Evolutionary conservation across 176 grass and related monocot species (phyloP).

Genomic region (Cymbopogon citratus): DNA sequence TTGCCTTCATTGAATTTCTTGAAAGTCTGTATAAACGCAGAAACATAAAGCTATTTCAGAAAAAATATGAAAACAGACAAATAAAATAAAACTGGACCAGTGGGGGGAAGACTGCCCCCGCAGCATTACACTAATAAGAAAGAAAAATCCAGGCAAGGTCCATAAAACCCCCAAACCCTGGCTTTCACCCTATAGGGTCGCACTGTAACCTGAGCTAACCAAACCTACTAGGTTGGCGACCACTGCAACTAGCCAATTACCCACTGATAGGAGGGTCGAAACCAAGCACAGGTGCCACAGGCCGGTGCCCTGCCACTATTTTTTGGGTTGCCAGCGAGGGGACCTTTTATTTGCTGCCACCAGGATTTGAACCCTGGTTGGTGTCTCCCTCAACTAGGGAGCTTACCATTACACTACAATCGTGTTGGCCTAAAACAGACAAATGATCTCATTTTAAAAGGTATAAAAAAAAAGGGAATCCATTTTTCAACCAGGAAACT

Average conservation of each 20-base stretch:
- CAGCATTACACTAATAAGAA: background rate
- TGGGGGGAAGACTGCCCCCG: background rate
- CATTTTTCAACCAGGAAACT: background rate
- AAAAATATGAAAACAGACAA: background rate
- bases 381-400: background rate
- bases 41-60: background rate
- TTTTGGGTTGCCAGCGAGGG: too few relatives aligned
- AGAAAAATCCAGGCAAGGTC: background rate
- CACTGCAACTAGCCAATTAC: background rate
- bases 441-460: background rate
- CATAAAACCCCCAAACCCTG: background rate
- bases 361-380: background rate
- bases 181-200: background rate
- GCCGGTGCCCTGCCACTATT: background rate
- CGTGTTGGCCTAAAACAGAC: background rate
- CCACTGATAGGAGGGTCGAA: background rate
- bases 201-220: background rate
- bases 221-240: background rate
- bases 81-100: background rate
- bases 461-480: background rate
- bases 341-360: too few relatives aligned
- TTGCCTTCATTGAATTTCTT: constrained; percentile 85
- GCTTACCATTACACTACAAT: background rate
- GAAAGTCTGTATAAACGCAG: constrained; percentile 63
- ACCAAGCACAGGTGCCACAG: background rate